Evolutionary conservation across 176 grass and related monocot species (phyloP).

Genomic region (Canna indica): DNA sequence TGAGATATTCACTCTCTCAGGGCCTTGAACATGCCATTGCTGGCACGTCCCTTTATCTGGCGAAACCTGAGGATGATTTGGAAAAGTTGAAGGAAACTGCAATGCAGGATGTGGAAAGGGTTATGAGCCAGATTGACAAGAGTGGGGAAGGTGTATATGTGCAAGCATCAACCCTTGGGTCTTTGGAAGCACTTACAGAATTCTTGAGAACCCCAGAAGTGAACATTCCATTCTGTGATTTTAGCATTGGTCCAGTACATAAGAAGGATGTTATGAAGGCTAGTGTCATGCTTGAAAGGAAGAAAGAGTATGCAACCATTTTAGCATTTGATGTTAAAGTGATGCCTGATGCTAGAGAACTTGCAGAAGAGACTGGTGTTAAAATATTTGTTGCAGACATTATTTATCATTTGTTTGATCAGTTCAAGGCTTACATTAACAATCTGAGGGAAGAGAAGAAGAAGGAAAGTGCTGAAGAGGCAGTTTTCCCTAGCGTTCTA

Average conservation of each 20-base stretch:
- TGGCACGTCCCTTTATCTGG: slow-evolving; percentile 73
- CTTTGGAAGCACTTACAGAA: slow-evolving; percentile 71
- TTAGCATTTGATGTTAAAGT: slow-evolving; percentile 99
- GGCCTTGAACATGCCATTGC: slow-evolving; percentile 90
- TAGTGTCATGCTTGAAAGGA: slow-evolving; percentile 92
- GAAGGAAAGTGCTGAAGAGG: slow-evolving; percentile 73
- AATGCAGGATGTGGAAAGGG: slow-evolving; percentile 80
- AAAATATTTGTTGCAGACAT: slow-evolving; percentile 88
- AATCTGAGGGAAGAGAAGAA: slow-evolving; percentile 78
- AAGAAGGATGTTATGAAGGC: slow-evolving; percentile 98
- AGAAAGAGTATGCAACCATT: slow-evolving; percentile 90
- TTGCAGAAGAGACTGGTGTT: slow-evolving; percentile 77
- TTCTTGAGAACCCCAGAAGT: slow-evolving; percentile 81
- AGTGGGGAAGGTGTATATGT: slow-evolving; percentile 90
- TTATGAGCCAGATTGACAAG: slow-evolving; percentile 71
- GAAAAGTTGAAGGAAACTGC: slow-evolving; percentile 58
- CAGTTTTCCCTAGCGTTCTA: slow-evolving; percentile 81
- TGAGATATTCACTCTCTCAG: slow-evolving; percentile 25
- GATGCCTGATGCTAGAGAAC: slow-evolving; percentile 73
- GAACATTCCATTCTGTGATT: slow-evolving; percentile 81
- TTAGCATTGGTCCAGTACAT: slow-evolving; percentile 90
- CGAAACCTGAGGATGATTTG: slow-evolving; percentile 48
- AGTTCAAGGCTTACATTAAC: slow-evolving; percentile 86
- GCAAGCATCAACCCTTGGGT: slow-evolving; percentile 86
- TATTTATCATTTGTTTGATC: slow-evolving; percentile 89